Base-by-base conservation (phyloP, 2,329 filamentous ascomycete genomes). In the Aspergillus sp. region DNA sequence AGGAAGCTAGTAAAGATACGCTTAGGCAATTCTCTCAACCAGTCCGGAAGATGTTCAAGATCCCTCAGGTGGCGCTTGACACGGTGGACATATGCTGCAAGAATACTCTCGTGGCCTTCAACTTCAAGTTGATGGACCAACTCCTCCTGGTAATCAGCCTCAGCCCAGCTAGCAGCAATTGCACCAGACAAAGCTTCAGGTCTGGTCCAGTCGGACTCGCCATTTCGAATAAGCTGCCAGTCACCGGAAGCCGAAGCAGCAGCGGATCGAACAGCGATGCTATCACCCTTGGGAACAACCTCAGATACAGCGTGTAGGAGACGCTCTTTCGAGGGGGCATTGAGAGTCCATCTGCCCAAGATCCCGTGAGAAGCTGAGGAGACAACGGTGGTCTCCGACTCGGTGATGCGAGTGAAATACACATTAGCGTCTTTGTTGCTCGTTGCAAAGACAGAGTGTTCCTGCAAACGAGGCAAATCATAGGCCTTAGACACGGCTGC, bases 61-160 rank as follows among this genome's bases (percentile, higher is more conserved):
- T 96, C 93, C 37, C 81, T 75, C 10, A 89, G 57, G 61, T 98
- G 93, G 37, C 93, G 86, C 50, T 79, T 85, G 10, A 95, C 76
- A 10, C 93, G 85, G 67, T 96, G 90, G 27, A 91, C 70, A 59
- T 95, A 98, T n/a, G 93, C 93, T 8, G 79, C 75, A 5, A 88
- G 59, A 3, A 88, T 76, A 60, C 86, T 95, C 58, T 85, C 86
- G 60, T 95, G 86, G 4, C 88, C 86, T 68, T 98, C 91, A 26
- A 87, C 80, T 53, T 95, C 86, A 6, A 97, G 74, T 28, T 89
- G 87, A 62, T 87, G 84, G 5, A 83, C 89, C 39, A 96, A 73
- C 40, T 82, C 78, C 60, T 90, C 86, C 11, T 79, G 78, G 52
- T 85, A 81, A 9, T 85, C 83, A 5, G 88, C 78, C 39, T 91